A percentile compares a stretch with the other conserved stretches of the same genome.
These are phyloP conservation scores for Quercus berberidifolia DNA, from an alignment of 306 rosid species.

Conservation along the genomic window DNA sequence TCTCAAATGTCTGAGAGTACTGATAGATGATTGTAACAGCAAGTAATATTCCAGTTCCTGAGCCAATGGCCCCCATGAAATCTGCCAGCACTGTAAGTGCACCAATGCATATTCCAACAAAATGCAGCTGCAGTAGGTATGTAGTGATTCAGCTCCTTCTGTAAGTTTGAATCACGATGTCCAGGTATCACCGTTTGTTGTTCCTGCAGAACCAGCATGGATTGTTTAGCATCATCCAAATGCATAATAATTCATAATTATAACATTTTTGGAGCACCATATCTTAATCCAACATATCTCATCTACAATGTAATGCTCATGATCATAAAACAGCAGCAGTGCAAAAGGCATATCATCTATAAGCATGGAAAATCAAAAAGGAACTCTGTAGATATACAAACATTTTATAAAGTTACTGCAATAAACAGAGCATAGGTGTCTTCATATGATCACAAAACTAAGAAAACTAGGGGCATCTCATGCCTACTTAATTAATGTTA, in stretches of 20 bases:
- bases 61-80: constrained; percentile 72
- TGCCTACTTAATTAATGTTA: background rate
- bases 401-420: background rate
- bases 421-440: background rate
- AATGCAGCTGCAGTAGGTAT: constrained; percentile 68
- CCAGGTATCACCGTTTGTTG: constrained; percentile 80
- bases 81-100: constrained; percentile 73
- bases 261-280: background rate
- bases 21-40: constrained; percentile 71
- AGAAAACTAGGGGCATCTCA: background rate
- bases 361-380: background rate
- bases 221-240: background rate
- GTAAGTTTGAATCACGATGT: constrained; percentile 58
- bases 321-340: background rate
- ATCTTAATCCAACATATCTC: background rate
- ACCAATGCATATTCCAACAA: constrained; percentile 72
- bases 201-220: constrained; percentile 36
- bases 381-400: background rate
- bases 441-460: background rate
- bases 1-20: constrained; percentile 62
- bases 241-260: background rate
- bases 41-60: constrained; percentile 62
- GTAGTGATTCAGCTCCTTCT: constrained; percentile 58
- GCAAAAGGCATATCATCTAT: background rate
- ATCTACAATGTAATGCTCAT: background rate